Conservation (phyloP, 2,329 filamentous ascomycete genomes). For the Paecilomyces sp. region DNA sequence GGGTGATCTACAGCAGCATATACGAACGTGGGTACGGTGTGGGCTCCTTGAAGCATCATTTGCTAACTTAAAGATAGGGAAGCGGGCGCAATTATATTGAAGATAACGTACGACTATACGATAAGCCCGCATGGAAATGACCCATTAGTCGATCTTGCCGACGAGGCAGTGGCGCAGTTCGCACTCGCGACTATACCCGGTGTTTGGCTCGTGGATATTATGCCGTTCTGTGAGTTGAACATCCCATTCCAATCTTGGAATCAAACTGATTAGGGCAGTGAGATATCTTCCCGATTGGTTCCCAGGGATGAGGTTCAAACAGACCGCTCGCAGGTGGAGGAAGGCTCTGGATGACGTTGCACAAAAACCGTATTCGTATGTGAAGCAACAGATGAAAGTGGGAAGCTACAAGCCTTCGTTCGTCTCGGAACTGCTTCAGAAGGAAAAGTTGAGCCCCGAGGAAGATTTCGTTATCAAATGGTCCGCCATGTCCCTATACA, state of each 20-base stretch:
- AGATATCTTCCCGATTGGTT: conserved; percentile 36
- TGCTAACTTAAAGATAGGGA: conserved; percentile 12
- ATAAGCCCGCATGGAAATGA: conserved; percentile 26
- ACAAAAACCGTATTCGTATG: conserved; percentile 38
- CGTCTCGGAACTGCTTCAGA: conserved; percentile 32
- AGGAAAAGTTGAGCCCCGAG: conserved; percentile 13
- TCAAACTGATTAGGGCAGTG: conserved; percentile 8
- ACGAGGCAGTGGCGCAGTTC: conserved; percentile 35
- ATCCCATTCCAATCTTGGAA: neutral
- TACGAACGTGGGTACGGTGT: conserved; percentile 19
- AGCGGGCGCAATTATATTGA: conserved; percentile 33
- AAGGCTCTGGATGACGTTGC: conserved; percentile 20
- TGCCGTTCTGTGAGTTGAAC: conserved; percentile 25
- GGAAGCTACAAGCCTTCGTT: conserved; percentile 29
- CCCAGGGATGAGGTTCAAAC: conserved; percentile 40
- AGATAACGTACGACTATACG: conserved; percentile 33
- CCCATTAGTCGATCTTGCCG: conserved; percentile 36
- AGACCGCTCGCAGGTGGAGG: conserved; percentile 29
- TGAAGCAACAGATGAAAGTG: conserved; percentile 32
- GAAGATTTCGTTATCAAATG: conserved; percentile 24
- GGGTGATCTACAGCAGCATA: conserved; percentile 31
- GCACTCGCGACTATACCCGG: conserved; percentile 35
- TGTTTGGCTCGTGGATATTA: conserved; percentile 38
- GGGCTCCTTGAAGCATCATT: conserved; percentile 1
- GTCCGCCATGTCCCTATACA: conserved; percentile 34